Evolutionary conservation across 1,284 basidiomycete species (phyloP), one percentile per base, ranked within the genome.

Genomic region (Trichosporon asahii): DNA sequence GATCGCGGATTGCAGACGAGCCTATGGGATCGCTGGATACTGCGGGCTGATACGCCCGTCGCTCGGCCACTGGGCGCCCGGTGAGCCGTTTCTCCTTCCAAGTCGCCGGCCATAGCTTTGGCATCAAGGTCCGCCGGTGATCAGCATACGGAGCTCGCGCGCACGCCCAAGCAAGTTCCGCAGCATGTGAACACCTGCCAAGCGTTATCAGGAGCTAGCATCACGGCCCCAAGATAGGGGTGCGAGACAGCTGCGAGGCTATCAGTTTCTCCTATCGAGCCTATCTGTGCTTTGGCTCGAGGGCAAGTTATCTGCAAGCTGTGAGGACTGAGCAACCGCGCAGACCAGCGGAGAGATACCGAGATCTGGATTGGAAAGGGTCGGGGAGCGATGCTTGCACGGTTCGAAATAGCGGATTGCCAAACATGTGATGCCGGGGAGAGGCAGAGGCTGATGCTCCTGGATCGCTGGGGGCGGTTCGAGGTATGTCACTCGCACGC

Each of bases 191-290:
- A 44, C 40, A 18, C 18, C 40, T 57, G 53, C 53, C 53, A 57
- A 61, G 57, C 29, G 57, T 33, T 61, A 61, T 61, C 57, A 61
- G 15, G 57, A 61, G 57, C 27, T 31, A 61, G 27, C 14, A 9
- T 33, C 27, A 11, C 29, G 29, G 27, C 3, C 57, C 15, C 8
- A 29, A 61, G 27, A n/a, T 31, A n/a, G 29, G 27, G 8, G 57
- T 25, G 27, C 27, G 18, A 61, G 14, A 11, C 25, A 14, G 12
- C 15, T 14, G 12, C 4, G 4, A 4, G 37, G 37, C 37, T 40
- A 40, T 40, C 37, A 40, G 37, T 40, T 40, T 40, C 37, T 33
- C 35, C 35, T 37, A 11, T 37, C 11, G 35, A 37, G 40, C 18
- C 40, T 44, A 44, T 44, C 40, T 3, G 40, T 18, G 6, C 18